phyloP scores from a whole-genome alignment of 148 eudicot species.

The Rhododendron henanense region DNA sequence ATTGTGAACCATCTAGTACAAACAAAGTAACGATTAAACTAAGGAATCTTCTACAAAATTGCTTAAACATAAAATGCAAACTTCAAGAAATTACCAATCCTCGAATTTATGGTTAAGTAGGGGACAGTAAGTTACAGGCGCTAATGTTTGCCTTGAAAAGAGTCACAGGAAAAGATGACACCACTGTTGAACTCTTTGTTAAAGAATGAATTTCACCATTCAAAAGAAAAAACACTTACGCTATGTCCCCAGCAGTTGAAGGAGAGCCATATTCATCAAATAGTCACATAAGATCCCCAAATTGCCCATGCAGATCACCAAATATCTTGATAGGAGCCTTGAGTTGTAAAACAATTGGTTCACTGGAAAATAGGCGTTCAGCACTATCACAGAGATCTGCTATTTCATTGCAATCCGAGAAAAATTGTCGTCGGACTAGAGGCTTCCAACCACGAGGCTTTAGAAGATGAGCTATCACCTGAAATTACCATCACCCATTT shows the following conservation, averaged over 20 bases:
- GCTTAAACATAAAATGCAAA: too few species aligned
- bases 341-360: slow-evolving; percentile 89
- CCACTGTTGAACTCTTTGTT: neutral
- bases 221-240: slow-evolving; percentile 60
- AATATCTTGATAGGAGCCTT: slow-evolving; percentile 97
- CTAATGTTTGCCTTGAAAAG: too few species aligned
- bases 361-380: slow-evolving; percentile 88
- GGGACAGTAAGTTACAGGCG: too few species aligned
- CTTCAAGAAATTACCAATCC: too few species aligned
- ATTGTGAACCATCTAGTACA: too few species aligned
- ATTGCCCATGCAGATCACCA: slow-evolving; percentile 99
- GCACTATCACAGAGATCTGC: too few species aligned
- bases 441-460: slow-evolving; percentile 99
- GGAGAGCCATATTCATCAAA: slow-evolving; percentile 99
- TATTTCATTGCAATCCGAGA: too few species aligned
- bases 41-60: too few species aligned
- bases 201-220: neutral
- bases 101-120: too few species aligned
- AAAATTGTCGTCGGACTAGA: too few species aligned
- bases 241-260: slow-evolving; percentile 98
- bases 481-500: slow-evolving; percentile 2
- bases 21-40: too few species aligned
- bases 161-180: too few species aligned
- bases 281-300: slow-evolving; percentile 97
- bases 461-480: slow-evolving; percentile 92